Conservation (phyloP, 2,329 filamentous ascomycete genomes). For the Tolypocladium paradoxum region DNA sequence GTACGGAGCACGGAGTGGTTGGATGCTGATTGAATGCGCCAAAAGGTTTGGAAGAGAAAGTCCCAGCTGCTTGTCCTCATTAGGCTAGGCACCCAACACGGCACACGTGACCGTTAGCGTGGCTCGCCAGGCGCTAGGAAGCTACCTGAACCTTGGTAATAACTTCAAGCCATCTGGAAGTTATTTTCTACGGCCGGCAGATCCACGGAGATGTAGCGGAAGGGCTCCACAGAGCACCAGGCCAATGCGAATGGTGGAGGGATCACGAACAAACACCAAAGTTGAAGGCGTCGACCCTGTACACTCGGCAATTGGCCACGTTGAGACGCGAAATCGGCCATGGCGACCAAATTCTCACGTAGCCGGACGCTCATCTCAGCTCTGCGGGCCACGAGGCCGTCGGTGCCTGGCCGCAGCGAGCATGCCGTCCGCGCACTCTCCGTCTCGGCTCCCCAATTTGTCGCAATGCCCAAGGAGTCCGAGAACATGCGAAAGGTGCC, state of each 20-base stretch:
- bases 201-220: conserved; percentile 14
- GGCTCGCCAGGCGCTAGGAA: neutral
- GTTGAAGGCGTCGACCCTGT: neutral
- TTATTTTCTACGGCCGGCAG: conserved; percentile 15
- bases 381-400: conserved; percentile 40
- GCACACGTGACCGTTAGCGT: conserved; percentile 11
- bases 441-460: conserved; percentile 34
- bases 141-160: neutral
- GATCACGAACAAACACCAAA: neutral
- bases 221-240: neutral
- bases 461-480: conserved; percentile 48
- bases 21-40: conserved; percentile 6
- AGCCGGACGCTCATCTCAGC: conserved; percentile 45
- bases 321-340: conserved; percentile 27
- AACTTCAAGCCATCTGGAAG: neutral
- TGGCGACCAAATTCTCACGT: conserved; percentile 51
- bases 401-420: conserved; percentile 28
- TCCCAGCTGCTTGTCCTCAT: conserved; percentile 9
- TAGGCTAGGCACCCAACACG: conserved; percentile 2
- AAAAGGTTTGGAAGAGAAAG: conserved; percentile 10
- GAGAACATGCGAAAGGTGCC: conserved; percentile 59
- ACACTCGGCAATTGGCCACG: conserved; percentile 33
- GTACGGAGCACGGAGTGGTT: conserved; percentile 1
- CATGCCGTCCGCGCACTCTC: conserved; percentile 38
- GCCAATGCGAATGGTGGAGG: neutral